Base-by-base conservation (phyloP, 208 protist species). In the Blechomonas ayalai region DNA sequence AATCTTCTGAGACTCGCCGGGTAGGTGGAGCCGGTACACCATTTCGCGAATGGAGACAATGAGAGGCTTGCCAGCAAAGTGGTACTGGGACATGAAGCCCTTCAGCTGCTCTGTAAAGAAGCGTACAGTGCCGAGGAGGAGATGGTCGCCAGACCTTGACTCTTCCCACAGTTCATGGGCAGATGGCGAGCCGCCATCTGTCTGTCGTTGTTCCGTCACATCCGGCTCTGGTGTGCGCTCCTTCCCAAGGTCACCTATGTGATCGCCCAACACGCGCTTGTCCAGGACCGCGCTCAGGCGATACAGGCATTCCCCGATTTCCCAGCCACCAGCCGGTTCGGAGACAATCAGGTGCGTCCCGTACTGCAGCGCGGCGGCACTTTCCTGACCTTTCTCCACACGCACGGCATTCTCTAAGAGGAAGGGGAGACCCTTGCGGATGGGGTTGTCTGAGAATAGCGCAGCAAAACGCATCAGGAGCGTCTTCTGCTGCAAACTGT, bases 1-100 rank as follows among this genome's bases (percentile, higher is more conserved):
- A 46, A 96, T 96, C 48, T 95, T 94, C 67, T 96, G 91, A 19
- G 86, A 82, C 71, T 96, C 91, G 12, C 91, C 88, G 8, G 91
- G 91, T 51, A 96, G 66, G 41, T 70, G 83, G 24, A 92, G 63
- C 26, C 56, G 51, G 52, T 80, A 93, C 8, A 90, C 79, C 59
- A 92, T 83, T 46, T 90, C 74, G 26, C 90, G 83, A 57, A 94
- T 87, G 13, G 79, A 67, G 7, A 59, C 55, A 4, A 93, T 53
- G 12, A 96, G 74, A 10, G 71, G 59, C 45, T 83, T 90, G 34
- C 76, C 73, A 24, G 39, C 40, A 31, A 91, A 96, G 37, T 86
- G 42, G 54, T 94, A 91, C 54, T 81, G 57, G 9, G 66, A 34
- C 25, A 92, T 73, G 62, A 92, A 96, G 9, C 81, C 85, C 18